Base-by-base conservation (phyloP, 176 grass and related monocot genomes). In the Panicum miliaceum region DNA sequence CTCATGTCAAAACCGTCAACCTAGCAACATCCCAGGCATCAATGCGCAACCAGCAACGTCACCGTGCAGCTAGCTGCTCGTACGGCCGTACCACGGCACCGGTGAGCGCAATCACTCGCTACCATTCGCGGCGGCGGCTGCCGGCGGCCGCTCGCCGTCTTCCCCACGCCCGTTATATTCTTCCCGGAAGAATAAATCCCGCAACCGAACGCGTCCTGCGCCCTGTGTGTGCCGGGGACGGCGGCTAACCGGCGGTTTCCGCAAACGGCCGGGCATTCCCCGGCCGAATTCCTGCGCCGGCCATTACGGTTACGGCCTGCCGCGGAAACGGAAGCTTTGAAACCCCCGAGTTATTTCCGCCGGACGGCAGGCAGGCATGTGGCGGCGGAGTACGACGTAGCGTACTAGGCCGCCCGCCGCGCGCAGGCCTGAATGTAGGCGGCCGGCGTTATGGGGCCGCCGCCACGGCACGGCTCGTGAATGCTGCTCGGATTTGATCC, bases 261-360 rank as follows among this genome's bases (percentile, higher is more conserved):
- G 32, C 23, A 35, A 9, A 18, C 12, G 76, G 29, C 22, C 68
- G 64, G 15, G 76, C 61, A 68, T 57, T 35, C 35, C 52, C 53
- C 25, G 32, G 77, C 61, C 22, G 41, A 32, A 12, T 16, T 68
- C 34, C 7, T 3, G 52, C 61, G 27, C 23, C 52, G 4, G 52
- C 45, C 63, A 85, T 42, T 57, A 64, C 53, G 25, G 68, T 42
- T 57, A 64, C 53, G 25, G 68, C 82, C n/a, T 43, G 13, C 77
- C 63, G 54, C 64, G 22, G 12, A 37, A 38, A 36, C 43, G 6
- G 62, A 76, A 74, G 61, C 57, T 10, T 15, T 59, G 12, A 50
- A 16, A 3, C 3, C 14, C 52, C 51, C 11, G 61, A 35, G 18
- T 1, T 1, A 51, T 80, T 53, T 16, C 62, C 26, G 10, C 45